A percentile compares a stretch with the other conserved stretches of the same genome.
Evolutionary conservation across 106 monocot genomes (phyloP).

Genomic region (Apostasia shenzhenica): DNA sequence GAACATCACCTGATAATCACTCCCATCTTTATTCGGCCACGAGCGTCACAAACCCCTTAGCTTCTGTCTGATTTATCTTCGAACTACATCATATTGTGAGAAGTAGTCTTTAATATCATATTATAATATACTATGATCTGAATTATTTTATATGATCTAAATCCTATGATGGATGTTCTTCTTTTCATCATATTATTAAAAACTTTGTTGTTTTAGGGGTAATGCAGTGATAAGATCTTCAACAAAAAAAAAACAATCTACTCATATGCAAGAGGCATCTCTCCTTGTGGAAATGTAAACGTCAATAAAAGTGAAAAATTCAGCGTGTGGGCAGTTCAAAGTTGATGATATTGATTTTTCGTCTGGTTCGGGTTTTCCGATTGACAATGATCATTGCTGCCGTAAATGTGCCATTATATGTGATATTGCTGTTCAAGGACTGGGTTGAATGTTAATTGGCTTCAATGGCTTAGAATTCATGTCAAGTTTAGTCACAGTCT

Average conservation of each 20-base stretch:
- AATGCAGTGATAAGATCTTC: conserved; percentile 47
- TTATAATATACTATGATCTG: too few relatives aligned
- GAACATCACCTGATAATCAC: too few relatives aligned
- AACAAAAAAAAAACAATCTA: conserved; percentile 38
- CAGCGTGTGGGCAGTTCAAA: conserved; percentile 31
- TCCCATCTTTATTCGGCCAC: too few relatives aligned
- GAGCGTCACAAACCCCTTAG: too few relatives aligned
- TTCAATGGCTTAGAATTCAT: too few relatives aligned
- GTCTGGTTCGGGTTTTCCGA: conserved; percentile 44
- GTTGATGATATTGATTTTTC: conserved; percentile 27
- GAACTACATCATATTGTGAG: too few relatives aligned
- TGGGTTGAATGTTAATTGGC: conserved; percentile 58
- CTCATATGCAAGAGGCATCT: conserved; percentile 33
- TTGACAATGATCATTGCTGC: conserved; percentile 52
- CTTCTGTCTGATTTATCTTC: too few relatives aligned
- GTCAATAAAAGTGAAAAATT: conserved; percentile 28
- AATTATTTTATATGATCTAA: too few relatives aligned
- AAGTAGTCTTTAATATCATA: too few relatives aligned
- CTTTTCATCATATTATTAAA: too few relatives aligned
- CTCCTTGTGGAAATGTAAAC: conserved; percentile 43
- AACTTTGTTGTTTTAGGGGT: conserved; percentile 33
- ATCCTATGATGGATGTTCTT: too few relatives aligned
- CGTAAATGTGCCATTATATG: conserved; percentile 81
- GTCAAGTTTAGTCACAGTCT: too few relatives aligned
- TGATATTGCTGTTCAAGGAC: conserved; percentile 96